These are phyloP conservation scores for Macroventuria anomochaeta DNA, from an alignment of 2,329 filamentous ascomycete species.

Conservation along the genomic window DNA sequence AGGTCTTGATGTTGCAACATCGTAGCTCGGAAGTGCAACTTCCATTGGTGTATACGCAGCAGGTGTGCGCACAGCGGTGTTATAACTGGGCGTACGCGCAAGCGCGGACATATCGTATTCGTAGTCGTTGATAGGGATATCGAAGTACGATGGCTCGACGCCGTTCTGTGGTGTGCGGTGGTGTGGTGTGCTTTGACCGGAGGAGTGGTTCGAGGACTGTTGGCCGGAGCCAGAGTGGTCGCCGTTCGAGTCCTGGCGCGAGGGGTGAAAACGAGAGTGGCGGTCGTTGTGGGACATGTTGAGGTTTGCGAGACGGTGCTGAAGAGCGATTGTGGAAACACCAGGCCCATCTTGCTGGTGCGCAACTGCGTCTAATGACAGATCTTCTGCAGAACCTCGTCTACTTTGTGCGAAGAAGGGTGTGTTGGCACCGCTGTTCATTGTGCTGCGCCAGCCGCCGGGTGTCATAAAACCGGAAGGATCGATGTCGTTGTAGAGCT, in stretches of 20 bases:
- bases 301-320: slow-evolving; percentile 69
- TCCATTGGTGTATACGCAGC: slow-evolving; percentile 49
- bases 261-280: slow-evolving; percentile 30
- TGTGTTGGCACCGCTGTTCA: slow-evolving; percentile 67
- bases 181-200: slow-evolving; percentile 46
- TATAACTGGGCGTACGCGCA: slow-evolving; percentile 59
- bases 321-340: slow-evolving; percentile 67
- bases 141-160: slow-evolving; percentile 32
- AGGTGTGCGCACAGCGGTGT: slow-evolving; percentile 56
- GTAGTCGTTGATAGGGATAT: slow-evolving; percentile 32
- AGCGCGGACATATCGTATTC: slow-evolving; percentile 57
- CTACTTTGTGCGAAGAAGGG: slow-evolving; percentile 76
- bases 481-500: slow-evolving; percentile 88
- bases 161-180: slow-evolving; percentile 31
- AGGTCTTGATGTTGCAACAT: slow-evolving; percentile 54
- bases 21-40: slow-evolving; percentile 52
- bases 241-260: slow-evolving; percentile 12
- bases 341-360: slow-evolving; percentile 44
- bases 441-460: slow-evolving; percentile 64
- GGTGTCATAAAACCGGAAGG: slow-evolving; percentile 81
- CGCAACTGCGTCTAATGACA: slow-evolving; percentile 61
- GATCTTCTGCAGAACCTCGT: slow-evolving; percentile 80
- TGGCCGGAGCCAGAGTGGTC: slow-evolving; percentile 20
- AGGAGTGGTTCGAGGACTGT: slow-evolving; percentile 40
- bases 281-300: slow-evolving; percentile 47